Conservation (phyloP, 768 basidiomycete species). For the Mrakia blollopis region DNA sequence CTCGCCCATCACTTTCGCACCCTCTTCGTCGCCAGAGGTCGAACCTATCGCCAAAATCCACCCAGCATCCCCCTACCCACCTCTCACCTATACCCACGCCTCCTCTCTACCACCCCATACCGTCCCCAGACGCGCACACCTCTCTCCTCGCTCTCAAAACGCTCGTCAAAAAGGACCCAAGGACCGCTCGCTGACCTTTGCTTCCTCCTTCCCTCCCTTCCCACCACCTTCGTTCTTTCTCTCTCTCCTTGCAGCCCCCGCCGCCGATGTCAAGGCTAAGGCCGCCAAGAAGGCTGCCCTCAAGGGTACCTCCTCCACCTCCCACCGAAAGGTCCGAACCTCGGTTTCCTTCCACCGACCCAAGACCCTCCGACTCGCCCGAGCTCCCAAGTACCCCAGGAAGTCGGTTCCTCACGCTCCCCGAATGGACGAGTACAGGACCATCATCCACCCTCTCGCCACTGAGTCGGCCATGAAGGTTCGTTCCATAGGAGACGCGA, state of each 20-base stretch:
- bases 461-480: conserved; percentile 36
- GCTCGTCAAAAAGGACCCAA: background rate
- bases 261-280: conserved; percentile 67
- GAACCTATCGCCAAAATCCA: background rate
- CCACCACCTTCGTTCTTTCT: background rate
- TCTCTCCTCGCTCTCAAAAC: background rate
- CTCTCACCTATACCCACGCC: background rate
- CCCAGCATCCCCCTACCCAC: background rate
- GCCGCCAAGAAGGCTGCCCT: conserved; percentile 94
- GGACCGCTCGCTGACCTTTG: background rate
- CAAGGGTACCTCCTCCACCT: conserved; percentile 72
- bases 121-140: background rate
- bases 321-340: conserved; percentile 71
- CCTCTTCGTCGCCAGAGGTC: background rate
- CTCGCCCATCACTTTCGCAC: background rate
- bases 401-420: conserved; percentile 88
- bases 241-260: conserved; percentile 34
- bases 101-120: background rate
- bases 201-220: background rate
- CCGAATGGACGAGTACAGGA: conserved; percentile 94
- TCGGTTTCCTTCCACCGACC: conserved; percentile 93
- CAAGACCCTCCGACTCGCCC: conserved; percentile 78
- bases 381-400: conserved; percentile 89
- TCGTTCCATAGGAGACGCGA: background rate
- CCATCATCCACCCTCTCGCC: conserved; percentile 60